Evolutionary conservation across 225 moss, liverwort and hornwort species (phyloP).

Genomic region (Physcomitrium patens): DNA sequence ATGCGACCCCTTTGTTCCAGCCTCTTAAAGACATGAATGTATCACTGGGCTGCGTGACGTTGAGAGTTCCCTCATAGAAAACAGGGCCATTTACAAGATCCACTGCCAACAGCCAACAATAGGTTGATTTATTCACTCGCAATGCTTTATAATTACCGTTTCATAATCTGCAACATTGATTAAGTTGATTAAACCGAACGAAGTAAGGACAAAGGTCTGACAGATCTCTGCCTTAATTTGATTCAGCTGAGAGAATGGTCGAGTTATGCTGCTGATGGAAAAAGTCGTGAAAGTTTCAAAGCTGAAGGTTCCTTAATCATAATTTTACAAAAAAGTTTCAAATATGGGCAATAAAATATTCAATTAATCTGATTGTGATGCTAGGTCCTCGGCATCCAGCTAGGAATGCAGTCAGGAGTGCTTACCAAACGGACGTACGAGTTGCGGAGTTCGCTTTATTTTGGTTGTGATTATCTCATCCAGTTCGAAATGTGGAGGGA

Average conservation of each 20-base stretch:
- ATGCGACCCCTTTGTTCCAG: constrained; percentile 84
- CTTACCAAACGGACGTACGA: constrained; percentile 51
- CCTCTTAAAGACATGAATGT: constrained; percentile 79
- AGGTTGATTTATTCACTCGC: neutral
- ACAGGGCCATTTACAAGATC: constrained; percentile 66
- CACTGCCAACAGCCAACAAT: constrained; percentile 36
- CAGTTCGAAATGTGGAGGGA: constrained; percentile 27
- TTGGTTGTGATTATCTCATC: constrained; percentile 48
- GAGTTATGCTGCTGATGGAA: too few relatives aligned
- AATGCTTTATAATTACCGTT: neutral
- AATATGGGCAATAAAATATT: neutral
- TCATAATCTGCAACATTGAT: neutral
- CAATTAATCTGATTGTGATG: neutral
- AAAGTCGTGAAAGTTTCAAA: neutral
- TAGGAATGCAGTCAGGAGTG: neutral
- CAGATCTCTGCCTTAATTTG: too few relatives aligned
- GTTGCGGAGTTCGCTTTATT: constrained; percentile 43
- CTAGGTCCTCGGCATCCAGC: neutral
- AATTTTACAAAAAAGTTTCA: neutral
- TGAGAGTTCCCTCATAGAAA: constrained; percentile 65
- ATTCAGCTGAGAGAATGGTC: too few relatives aligned
- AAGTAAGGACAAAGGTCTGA: too few relatives aligned
- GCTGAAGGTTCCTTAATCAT: neutral
- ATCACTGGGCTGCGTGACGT: constrained; percentile 46
- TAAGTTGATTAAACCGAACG: too few relatives aligned